Conservation (phyloP, 441 rosid genomes). For the Pelargonium citronellum region DNA sequence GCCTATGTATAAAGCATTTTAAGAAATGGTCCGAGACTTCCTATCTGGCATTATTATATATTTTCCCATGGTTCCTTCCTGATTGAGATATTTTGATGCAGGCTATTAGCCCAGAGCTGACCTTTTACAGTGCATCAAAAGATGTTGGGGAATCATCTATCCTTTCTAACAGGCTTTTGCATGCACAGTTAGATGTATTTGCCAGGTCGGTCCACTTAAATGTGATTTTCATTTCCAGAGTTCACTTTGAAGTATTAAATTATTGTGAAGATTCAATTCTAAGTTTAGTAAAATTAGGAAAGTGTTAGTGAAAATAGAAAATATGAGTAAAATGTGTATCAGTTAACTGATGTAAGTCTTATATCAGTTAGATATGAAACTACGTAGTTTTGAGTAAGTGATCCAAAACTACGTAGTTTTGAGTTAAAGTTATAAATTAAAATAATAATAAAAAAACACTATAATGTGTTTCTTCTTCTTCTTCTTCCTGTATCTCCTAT, state of each 20-base stretch:
- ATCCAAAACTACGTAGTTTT: no score
- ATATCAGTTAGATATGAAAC: no score
- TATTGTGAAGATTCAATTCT: no score
- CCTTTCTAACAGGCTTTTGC: conserved; percentile 83
- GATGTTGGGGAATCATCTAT: conserved; percentile 59
- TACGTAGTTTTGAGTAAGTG: no score
- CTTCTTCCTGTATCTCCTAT: no score
- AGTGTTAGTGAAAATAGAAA: no score
- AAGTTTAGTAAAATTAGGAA: no score
- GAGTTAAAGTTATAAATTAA: no score
- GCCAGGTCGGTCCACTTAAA: conserved; percentile 49
- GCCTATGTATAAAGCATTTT: not conserved
- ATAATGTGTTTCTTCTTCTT: no score
- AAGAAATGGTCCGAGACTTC: not conserved
- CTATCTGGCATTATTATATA: conserved; percentile 13
- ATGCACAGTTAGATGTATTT: conserved; percentile 82
- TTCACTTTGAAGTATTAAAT: not conserved
- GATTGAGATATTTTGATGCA: conserved; percentile 35
- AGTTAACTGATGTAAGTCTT: no score
- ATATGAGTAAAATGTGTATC: no score
- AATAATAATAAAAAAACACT: no score
- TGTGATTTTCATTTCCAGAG: not conserved
- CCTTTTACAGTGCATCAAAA: conserved; percentile 78
- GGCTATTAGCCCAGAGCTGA: conserved; percentile 96
- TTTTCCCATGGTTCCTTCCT: conserved; percentile 18